Evolutionary conservation across 208 protist genomes (phyloP), one percentile per base, ranked within the genome.

Genomic region (Plasmodiophora brassicae): DNA sequence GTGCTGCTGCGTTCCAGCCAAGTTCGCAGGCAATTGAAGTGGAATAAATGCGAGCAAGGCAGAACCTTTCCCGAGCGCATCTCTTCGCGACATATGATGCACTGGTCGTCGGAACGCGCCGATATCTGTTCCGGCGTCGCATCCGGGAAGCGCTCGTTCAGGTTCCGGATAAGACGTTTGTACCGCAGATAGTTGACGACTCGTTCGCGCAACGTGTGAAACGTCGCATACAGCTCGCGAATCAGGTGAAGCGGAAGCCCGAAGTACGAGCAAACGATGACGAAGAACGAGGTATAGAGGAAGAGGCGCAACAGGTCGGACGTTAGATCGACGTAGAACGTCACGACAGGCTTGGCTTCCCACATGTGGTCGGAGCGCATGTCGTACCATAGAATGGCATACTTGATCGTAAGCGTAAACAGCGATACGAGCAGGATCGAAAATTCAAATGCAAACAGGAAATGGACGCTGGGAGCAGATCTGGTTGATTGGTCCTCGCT

Each of bases 361-460:
- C 71, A 36, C 25, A 25, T 14, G 36, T 45, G 20, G 22, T 36
- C 71, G 25, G 14, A 84, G 71, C 22, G 14, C 22, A 22, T 50
- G 32, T 36, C 71, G 71, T 53, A n/a, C 71, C 14, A 14, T 65
- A 84, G 25, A n/a, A 84, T 36, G 71, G 41, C 36, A 84, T 84
- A 84, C 41, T 84, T 14, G 32, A 50, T 14, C 14, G 71, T 25
- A 25, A 50, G 32, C 20, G 25, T 45, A 14, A 84, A 14, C 41
- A 84, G 32, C 32, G 41, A 14, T 50, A 84, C 22, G 25, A 50
- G 41, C 32, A 84, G 14, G 22, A 84, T 84, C 28, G 41, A n/a
- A 45, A 84, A 84, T 45, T 84, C 71, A 25, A 84, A 84, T n/a
- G 71, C 71, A 45, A 84, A 84, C 36, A 84, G 71, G 32, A 84